Evolutionary conservation across 2,329 filamentous ascomycete species (phyloP), one percentile per base, ranked within the genome.

Genomic region (Pseudocercospora fijiensis): DNA sequence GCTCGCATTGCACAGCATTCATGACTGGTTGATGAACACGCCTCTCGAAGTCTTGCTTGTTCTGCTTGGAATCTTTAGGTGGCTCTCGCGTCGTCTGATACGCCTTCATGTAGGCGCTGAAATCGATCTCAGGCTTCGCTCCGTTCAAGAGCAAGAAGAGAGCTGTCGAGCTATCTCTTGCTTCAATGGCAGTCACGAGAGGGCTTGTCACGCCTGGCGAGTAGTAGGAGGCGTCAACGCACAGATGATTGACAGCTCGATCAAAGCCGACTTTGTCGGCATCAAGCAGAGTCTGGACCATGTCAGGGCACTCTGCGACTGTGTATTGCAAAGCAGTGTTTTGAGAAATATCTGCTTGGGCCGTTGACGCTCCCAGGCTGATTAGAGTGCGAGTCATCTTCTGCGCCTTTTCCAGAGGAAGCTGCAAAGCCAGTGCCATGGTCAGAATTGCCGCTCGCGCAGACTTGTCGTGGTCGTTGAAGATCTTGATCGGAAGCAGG

Each of bases 401-500:
- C 65, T 84, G 84, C 0, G 89, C 88, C 69, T 88, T 83, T 1
- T 88, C 83, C 0, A 81, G 69, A 0, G 89, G 85, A 5, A 93
- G 83, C 10, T 83, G 78, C 27, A 91, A 77, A 1, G 89, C 85
- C n/a, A 96, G 80, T 0, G 86, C 83, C 7, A 94, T 78, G 0
- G 88, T 89, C 56, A 95, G 79, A 51, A 94, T 87, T 0, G 88
- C 89, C 0, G 79, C 83, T 27, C 80, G 78, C 2, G 85, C 82
- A 3, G 78, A 78, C 55, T 81, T 82, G 61, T 83, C 71, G 62
- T 79, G 72, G 1, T 78, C 75, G 61, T 82, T 71, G 9, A 84
- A 72, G 26, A 89, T 81, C 75, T 93, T 93, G 73, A 95, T 81
- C 0, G 91, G 91, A 22, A 92, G 79, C 16, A 93, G 80, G 0